Conservation (phyloP, 1,284 basidiomycete species). For the Xanthoconium separans region DNA sequence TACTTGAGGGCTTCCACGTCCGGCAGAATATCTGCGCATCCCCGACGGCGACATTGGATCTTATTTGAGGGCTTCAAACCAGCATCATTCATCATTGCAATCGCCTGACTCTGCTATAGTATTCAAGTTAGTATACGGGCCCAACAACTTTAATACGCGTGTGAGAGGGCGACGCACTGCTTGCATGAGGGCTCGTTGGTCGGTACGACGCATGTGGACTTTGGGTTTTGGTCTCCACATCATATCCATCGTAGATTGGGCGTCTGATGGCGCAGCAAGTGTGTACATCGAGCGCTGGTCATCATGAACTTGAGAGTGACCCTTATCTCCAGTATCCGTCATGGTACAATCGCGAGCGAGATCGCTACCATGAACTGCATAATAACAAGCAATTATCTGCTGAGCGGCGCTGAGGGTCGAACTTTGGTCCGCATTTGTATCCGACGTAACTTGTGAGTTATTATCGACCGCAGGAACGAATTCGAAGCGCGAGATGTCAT, state of each 20-base stretch:
- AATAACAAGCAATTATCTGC: constrained; percentile 38
- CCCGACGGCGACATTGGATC: constrained; percentile 49
- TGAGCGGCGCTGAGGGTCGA: constrained; percentile 39
- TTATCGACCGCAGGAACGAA: constrained; percentile 6
- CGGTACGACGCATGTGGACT: constrained; percentile 34
- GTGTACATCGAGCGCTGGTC: constrained; percentile 31
- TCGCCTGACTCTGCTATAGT: constrained; percentile 43
- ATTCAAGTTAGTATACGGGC: constrained; percentile 6
- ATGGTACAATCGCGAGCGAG: not conserved
- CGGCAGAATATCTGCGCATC: constrained; percentile 48
- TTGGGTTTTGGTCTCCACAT: constrained; percentile 34
- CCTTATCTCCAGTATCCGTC: constrained; percentile 15
- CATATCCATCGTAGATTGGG: constrained; percentile 27
- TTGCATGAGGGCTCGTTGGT: constrained; percentile 37
- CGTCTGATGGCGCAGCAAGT: constrained; percentile 15
- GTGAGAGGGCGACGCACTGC: constrained; percentile 35
- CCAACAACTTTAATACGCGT: not conserved
- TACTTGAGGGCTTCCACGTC: constrained; percentile 49
- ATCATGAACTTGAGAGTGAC: constrained; percentile 18
- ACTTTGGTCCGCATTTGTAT: constrained; percentile 1
- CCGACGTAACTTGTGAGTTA: constrained; percentile 1
- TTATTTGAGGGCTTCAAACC: constrained; percentile 27
- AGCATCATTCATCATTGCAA: constrained; percentile 34
- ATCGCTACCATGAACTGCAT: constrained; percentile 21
- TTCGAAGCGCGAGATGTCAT: constrained; percentile 15